Base-by-base conservation (phyloP, 805 yeast genomes). In the Wickerhamiella lipophila region DNA sequence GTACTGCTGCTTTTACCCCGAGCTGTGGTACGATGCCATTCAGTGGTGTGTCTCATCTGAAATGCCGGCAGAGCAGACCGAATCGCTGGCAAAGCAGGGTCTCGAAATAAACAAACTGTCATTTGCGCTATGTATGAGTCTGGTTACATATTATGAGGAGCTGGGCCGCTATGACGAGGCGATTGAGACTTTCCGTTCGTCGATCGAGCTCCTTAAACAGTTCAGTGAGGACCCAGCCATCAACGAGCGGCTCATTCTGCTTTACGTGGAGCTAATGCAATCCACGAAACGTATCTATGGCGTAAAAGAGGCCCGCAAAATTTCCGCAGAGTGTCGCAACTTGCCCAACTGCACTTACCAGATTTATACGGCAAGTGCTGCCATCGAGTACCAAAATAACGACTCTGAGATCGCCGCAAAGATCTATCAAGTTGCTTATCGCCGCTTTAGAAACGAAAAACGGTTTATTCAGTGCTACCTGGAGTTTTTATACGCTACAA, bases 341-440 rank as follows among this genome's bases (percentile, higher is more conserved):
- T 73, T 76, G 55, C 60, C 69, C n/a, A 70, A 66, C 52, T 59
- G 82, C 38, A 81, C 94, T 0, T 78, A 79, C 68, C 85, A 85
- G 56, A 74, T 89, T 18, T 89, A 75, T 64, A 79, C 80, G 18
- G 89, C 84, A 51, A 81, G 83, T 58, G 95, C 96, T 0, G 68
- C 77, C 60, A 70, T 87, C 68, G 98, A 89, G 60, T 79, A 75
- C 56, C 70, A 70, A 55, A 71, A 80, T 51, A 79, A 76, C 52
- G 59, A 59, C 38, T 66, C 73, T 21, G 79, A 76, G 48, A 77
- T 83, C 41, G 88, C 96, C 0, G 68, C 74, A 46, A 80, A 80
- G 59, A 78, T 88, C 16, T 81, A 85, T 61, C 94, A 83, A 53
- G 64, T 84, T 40, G 96, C 94, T 6, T 68, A 84, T 68, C 83